These are phyloP conservation scores for Eimeria zaria DNA, from an alignment of 169 alveolate species.

Conservation along the genomic window DNA sequence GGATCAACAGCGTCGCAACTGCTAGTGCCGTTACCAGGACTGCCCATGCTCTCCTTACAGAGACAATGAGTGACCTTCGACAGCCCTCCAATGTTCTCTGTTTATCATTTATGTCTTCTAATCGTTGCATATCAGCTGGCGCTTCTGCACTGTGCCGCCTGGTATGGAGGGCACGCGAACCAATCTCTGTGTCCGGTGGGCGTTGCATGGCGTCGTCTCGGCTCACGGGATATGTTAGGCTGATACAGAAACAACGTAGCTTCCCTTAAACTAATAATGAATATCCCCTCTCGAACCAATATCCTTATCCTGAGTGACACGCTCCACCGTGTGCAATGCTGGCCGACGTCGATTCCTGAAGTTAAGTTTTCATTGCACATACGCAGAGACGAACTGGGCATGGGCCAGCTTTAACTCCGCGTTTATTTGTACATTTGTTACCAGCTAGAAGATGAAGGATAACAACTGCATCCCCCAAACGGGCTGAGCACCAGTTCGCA, in stretches of 20 bases:
- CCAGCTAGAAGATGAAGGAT: background rate
- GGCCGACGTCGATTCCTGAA: background rate
- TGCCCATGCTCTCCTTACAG: background rate
- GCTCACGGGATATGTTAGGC: background rate
- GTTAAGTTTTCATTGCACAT: background rate
- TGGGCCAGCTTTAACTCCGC: background rate
- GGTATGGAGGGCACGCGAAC: background rate
- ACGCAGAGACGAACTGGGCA: background rate
- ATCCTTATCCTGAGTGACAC: background rate
- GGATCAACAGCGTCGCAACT: conserved; percentile 9
- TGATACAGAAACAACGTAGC: background rate
- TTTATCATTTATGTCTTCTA: background rate
- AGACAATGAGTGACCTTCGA: background rate
- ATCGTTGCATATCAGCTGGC: background rate
- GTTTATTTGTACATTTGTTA: background rate
- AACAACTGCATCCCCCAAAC: background rate
- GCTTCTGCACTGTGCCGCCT: background rate
- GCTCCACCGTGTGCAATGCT: background rate
- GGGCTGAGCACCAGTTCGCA: background rate
- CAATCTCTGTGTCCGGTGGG: background rate
- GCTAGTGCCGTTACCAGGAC: background rate
- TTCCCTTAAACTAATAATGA: background rate
- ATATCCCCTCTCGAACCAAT: background rate
- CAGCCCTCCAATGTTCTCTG: background rate
- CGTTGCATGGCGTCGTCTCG: background rate